Evolutionary conservation across 2,329 filamentous ascomycete genomes (phyloP), one percentile per base, ranked within the genome.

Genomic region (Tolypocladium ophioglossoides): DNA sequence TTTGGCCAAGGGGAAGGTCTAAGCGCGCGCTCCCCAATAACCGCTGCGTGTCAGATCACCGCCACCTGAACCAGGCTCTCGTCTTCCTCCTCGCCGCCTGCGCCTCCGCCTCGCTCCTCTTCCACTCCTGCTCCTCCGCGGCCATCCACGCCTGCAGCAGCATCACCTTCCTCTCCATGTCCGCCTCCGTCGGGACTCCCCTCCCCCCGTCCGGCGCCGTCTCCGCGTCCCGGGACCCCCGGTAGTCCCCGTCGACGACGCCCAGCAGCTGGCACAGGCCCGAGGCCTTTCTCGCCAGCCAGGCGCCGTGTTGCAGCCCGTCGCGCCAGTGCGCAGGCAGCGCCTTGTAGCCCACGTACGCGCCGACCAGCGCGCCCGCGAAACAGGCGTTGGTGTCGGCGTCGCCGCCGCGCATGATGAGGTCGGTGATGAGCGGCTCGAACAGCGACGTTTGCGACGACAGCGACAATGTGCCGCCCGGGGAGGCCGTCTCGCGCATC

Each of bases 361-460:
- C 72, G 0, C 78, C 78, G 0, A 80, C 57, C 0, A 80, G 63
- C 0, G 76, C 75, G 0, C 77, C 77, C 0, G 77, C 76, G 52
- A 75, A 76, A 47, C 75, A 78, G 8, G 75, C 77, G 55, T 80
- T 80, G 0, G 78, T 80, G 56, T 80, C 78, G 3, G 77, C 75
- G 56, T 80, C 78, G 0, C 78, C 78, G 2, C 75, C 78, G 38
- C 72, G 68, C 74, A 79, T 77, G 38, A 75, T 70, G 16, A 80
- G 66, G 8, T 74, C 68, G 0, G 72, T 75, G 14, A 79, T 75
- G 12, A 77, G 64, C 7, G 69, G 63, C 62, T 80, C 75, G 56
- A 80, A 79, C 4, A 70, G 50, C 1, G 54, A 24, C 5, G 58
- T 59, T 22, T 65, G 63, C 1, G 56, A 57, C 10, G 54, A 35